Percentiles rank a stretch among this genome's conserved stretches.
These are phyloP conservation scores for Phytopythium litorale DNA, from an alignment of 352 stramenopile species.

Conservation along the genomic window DNA sequence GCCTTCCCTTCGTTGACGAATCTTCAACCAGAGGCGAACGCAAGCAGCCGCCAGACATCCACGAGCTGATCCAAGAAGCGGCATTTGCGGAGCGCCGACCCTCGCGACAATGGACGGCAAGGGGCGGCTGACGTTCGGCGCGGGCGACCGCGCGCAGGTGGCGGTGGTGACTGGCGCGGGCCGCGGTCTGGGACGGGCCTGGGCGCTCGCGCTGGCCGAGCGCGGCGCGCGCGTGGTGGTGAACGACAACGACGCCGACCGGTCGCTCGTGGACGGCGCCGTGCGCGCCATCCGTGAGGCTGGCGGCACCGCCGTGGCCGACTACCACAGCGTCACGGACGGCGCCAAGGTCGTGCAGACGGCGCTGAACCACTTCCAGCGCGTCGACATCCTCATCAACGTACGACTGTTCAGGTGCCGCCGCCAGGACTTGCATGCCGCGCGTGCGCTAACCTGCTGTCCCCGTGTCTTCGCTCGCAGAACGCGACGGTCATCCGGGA, in stretches of 20 bases:
- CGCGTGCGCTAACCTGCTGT: no score
- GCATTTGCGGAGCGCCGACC: constrained; percentile 15
- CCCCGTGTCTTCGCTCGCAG: constrained; percentile 12
- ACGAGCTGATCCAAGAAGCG: no score
- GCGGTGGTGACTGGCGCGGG: constrained; percentile 60
- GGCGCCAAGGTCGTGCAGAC: constrained; percentile 40
- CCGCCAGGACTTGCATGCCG: no score
- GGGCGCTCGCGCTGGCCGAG: constrained; percentile 39
- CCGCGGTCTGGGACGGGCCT: constrained; percentile 44
- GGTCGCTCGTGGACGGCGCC: constrained; percentile 34
- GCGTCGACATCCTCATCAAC: constrained; percentile 77
- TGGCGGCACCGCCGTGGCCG: constrained; percentile 40
- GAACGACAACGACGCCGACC: constrained; percentile 65
- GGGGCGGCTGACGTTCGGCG: constrained; percentile 40
- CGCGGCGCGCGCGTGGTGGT: constrained; percentile 53
- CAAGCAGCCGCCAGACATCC: constrained; percentile 13
- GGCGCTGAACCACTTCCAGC: constrained; percentile 38
- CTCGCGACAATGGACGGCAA: background rate
- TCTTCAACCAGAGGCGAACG: background rate
- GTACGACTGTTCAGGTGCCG: constrained; percentile 15
- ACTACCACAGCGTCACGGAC: constrained; percentile 50
- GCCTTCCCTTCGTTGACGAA: constrained; percentile 4
- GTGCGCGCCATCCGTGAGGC: constrained; percentile 30
- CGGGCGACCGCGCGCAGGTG: constrained; percentile 42
- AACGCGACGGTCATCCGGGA: constrained; percentile 71